Conservation (phyloP, 257 asterid species). For the Cruciata laevipes region DNA sequence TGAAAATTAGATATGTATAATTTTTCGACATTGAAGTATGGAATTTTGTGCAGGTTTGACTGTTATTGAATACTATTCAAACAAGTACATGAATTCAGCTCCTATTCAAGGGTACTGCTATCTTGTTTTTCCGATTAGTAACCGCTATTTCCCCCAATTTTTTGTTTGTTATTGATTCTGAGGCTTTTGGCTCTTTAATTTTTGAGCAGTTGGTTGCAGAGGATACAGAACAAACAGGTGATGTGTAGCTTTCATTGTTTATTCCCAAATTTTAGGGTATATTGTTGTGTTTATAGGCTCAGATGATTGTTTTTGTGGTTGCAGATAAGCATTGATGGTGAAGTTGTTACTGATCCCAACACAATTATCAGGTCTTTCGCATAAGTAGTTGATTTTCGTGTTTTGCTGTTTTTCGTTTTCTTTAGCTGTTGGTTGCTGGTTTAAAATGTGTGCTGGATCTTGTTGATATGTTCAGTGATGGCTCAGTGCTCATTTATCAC, state of each 20-base stretch:
- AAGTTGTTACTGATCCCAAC: slow-evolving; percentile 48
- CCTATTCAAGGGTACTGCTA: slow-evolving; percentile 57
- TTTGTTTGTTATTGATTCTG: not conserved
- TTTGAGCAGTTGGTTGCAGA: slow-evolving; percentile 91
- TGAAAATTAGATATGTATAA: not conserved
- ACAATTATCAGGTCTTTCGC: slow-evolving; percentile 53
- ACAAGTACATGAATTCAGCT: slow-evolving; percentile 69
- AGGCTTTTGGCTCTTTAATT: slow-evolving; percentile 1
- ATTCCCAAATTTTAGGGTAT: not conserved
- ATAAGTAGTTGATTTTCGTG: not conserved
- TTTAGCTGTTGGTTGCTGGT: not conserved
- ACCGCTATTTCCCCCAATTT: not conserved
- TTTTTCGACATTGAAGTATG: not conserved
- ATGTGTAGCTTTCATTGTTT: not conserved
- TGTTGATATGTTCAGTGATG: slow-evolving; percentile 37
- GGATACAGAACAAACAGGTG: slow-evolving; percentile 58
- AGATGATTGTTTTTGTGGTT: slow-evolving; percentile 10
- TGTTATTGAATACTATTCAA: slow-evolving; percentile 62
- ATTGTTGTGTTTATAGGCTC: not conserved
- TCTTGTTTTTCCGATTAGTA: not conserved
- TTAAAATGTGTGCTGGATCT: not conserved
- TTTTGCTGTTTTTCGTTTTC: not conserved
- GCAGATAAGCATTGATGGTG: slow-evolving; percentile 67
- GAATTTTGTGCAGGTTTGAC: slow-evolving; percentile 38
- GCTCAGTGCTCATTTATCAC: slow-evolving; percentile 58